phyloP scores from a whole-genome alignment of 768 basidiomycete species.

The Podaxis carcinomalis region DNA sequence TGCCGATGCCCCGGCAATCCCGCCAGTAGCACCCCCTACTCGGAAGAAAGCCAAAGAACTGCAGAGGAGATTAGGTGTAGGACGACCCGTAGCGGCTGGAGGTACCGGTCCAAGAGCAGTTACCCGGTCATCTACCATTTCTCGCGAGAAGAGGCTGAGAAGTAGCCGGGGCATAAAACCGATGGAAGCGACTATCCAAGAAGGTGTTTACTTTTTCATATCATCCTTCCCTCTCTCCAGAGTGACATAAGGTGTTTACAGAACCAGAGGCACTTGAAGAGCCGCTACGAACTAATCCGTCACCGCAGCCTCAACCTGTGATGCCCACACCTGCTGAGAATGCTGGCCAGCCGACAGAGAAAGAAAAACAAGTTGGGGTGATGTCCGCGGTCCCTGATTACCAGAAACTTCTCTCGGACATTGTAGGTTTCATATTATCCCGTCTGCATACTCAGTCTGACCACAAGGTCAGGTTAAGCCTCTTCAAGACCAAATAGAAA shows the following conservation, averaged over 20 bases:
- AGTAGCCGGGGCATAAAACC: slow-evolving; percentile 46
- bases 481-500: slow-evolving; percentile 17
- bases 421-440: neutral
- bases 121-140: slow-evolving; percentile 54
- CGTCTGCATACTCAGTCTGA: slow-evolving; percentile 9
- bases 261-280: slow-evolving; percentile 18
- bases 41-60: slow-evolving; percentile 72
- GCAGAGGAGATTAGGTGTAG: slow-evolving; percentile 67
- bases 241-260: slow-evolving; percentile 11
- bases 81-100: slow-evolving; percentile 61
- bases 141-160: slow-evolving; percentile 46
- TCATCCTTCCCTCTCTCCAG: neutral
- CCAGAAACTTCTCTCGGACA: neutral
- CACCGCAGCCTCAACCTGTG: neutral
- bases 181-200: slow-evolving; percentile 55
- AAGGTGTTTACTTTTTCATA: slow-evolving; percentile 33
- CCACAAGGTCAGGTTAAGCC: slow-evolving; percentile 14
- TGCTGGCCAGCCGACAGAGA: neutral
- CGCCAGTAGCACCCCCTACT: slow-evolving; percentile 22
- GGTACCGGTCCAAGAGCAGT: slow-evolving; percentile 62
- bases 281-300: neutral
- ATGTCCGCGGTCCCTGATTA: neutral
- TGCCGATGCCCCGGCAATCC: neutral
- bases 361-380: neutral
- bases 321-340: neutral